Base-by-base conservation (phyloP, 345 rosid genomes). In the Lumnitzera racemosa region DNA sequence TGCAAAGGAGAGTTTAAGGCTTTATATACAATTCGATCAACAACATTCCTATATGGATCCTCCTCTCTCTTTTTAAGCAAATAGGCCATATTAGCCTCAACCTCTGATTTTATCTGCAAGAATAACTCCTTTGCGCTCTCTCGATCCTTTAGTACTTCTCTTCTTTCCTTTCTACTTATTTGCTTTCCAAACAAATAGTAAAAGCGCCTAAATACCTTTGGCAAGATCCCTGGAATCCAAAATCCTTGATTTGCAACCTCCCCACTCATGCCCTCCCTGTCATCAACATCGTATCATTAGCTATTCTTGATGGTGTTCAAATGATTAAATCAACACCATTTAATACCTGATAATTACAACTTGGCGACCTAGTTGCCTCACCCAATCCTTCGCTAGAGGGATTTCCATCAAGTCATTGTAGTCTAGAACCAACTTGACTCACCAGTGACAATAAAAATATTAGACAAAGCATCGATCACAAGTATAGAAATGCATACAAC, bases 11-110 rank as follows among this genome's bases (percentile, higher is more conserved):
- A 83, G 49, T 82, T 67, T 2, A 63, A 29, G 51, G 75, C 70
- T 65, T 71, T 83, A 61, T 82, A 76, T 47, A 71, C 16, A 16
- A 78, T 58, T 46, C 88, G 75, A 13, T 79, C 46, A 56, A 80
- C 24, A 51, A 80, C 17, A 50, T 63, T 69, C 65, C 86, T 71
- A 51, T 82, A 85, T 23, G 91, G 88, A 71, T 82, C 84, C 4
- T 67, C 50, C 49, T 76, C 86, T 71, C 86, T 73, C 76, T 72
- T 82, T 66, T 72, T 72, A 68, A 71, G 74, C 64, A 80, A 68
- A 63, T 71, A 85, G 31, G 68, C 56, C 0, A 85, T 61, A 76
- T 76, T 72, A 5, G 68, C 76, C 76, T 82, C 86, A 5, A 85
- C 84, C 69, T 82, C 81, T 4, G 71, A 67, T 66, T 76, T 80